Evolutionary conservation across 2,329 filamentous ascomycete genomes (phyloP), one percentile per base, ranked within the genome.

Genomic region (Colletotrichum filicis): DNA sequence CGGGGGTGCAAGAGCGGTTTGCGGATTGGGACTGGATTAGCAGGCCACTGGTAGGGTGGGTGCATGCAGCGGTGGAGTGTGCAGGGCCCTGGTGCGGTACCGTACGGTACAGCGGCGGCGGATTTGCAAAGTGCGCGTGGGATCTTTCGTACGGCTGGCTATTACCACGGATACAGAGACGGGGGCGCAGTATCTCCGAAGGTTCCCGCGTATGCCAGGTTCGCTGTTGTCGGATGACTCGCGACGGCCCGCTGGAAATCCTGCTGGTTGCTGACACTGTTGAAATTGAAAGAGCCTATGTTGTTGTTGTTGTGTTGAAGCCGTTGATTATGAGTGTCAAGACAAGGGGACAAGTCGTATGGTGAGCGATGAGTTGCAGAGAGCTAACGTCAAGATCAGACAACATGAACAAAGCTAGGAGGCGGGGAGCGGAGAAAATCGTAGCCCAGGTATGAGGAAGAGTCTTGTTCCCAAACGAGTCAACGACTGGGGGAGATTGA

Each of bases 221-320:
- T 70, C 60, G 71, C 24, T 11, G 19, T 30, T 57, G 71, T 73
- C 66, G 56, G 66, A 73, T 73, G 71, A 73, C 66, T 73, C 71
- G 71, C 71, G 56, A 73, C 60, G 66, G 71, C 66, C 71, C 66
- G 71, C 66, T 70, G 26, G 60, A 73, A 71, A 73, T 57, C 55
- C 59, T 65, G 66, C 30, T 28, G 42, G 37, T 55, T 55, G 60
- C 37, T 62, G 60, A 53, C 42, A 58, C 24, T 11, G 26, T 42
- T 28, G 59, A 32, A n/a, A 14, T 49, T 49, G 42, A 4, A 49
- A 49, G 42, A 49, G 19, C 19, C 19, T 49, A n/a, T 22, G 4
- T 11, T 49, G 3, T 11, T 19, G 37, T 11, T 49, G 3, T 11
- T n/a, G 37, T 12, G 26, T 30, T 9, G 9, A 9, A 61, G 24